Evolutionary conservation across 352 stramenopile species (phyloP).

Genomic region (Pythium aphanidermatum): DNA sequence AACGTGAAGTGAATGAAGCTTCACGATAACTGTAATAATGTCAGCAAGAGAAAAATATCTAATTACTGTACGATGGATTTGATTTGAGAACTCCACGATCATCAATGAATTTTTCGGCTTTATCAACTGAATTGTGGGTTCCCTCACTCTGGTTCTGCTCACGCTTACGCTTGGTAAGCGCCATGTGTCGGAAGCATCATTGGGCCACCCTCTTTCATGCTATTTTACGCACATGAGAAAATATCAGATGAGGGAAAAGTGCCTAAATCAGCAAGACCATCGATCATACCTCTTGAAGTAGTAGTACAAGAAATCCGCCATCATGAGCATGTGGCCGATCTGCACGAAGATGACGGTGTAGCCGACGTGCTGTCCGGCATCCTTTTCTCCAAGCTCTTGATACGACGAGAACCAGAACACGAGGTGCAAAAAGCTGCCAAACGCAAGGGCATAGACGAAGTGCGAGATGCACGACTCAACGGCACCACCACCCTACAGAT

Average conservation of each 20-base stretch:
- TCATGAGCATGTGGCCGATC: conserved; percentile 97
- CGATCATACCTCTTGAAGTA: conserved; percentile 93
- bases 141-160: neutral
- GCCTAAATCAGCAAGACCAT: too few relatives aligned
- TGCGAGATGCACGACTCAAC: conserved; percentile 97
- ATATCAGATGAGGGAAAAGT: too few relatives aligned
- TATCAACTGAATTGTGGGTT: neutral
- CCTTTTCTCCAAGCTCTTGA: conserved; percentile 95
- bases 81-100: neutral
- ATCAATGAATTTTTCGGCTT: too few relatives aligned
- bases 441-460: conserved; percentile 94
- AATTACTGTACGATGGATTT: too few relatives aligned
- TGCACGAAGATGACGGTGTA: conserved; percentile 97
- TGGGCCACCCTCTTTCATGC: conserved; percentile 83
- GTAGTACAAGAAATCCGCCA: conserved; percentile 99
- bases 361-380: conserved; percentile 82
- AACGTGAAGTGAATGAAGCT: conserved; percentile 13
- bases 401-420: conserved; percentile 99
- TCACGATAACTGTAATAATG: neutral
- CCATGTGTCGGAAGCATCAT: conserved; percentile 89
- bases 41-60: too few relatives aligned
- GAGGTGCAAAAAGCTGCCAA: conserved; percentile 94
- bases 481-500: conserved; percentile 72
- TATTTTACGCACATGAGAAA: too few relatives aligned
- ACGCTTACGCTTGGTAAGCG: conserved; percentile 65